Evolutionary conservation across 768 basidiomycete genomes (phyloP).

Genomic region (Tylopilus rubrobrunneus): DNA sequence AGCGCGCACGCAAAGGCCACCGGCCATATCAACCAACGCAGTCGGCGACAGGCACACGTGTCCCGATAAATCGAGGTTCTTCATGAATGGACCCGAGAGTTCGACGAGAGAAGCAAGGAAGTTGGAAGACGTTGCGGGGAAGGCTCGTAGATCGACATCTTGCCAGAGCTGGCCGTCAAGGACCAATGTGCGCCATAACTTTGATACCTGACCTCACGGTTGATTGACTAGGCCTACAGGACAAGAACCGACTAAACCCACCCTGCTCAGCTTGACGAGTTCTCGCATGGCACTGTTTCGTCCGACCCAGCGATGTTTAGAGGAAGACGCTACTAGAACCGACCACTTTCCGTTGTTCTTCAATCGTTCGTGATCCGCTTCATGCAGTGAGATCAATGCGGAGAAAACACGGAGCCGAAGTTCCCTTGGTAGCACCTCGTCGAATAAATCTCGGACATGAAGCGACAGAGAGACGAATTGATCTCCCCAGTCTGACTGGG

Average conservation of each 20-base stretch:
- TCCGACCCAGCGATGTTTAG: constrained; percentile 71
- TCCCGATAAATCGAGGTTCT: constrained; percentile 58
- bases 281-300: constrained; percentile 70
- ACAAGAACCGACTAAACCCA: constrained; percentile 38
- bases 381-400: constrained; percentile 53
- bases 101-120: constrained; percentile 52
- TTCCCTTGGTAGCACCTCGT: constrained; percentile 68
- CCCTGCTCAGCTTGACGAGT: constrained; percentile 74
- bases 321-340: constrained; percentile 53
- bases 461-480: constrained; percentile 48
- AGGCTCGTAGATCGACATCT: constrained; percentile 56
- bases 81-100: constrained; percentile 61
- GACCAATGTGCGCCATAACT: constrained; percentile 67
- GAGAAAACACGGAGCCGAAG: constrained; percentile 58
- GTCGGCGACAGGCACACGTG: constrained; percentile 48
- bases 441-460: constrained; percentile 55
- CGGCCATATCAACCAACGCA: constrained; percentile 49
- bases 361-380: constrained; percentile 50
- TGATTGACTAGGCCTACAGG: constrained; percentile 11
- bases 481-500: constrained; percentile 42
- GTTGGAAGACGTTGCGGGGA: constrained; percentile 51
- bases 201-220: constrained; percentile 58
- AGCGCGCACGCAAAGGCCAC: constrained; percentile 47
- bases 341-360: constrained; percentile 54
- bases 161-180: constrained; percentile 89